Percentiles rank a stretch among this genome's conserved stretches.
These are phyloP conservation scores for Naegleria gruberi DNA, from an alignment of 208 protist species.

Conservation along the genomic window DNA sequence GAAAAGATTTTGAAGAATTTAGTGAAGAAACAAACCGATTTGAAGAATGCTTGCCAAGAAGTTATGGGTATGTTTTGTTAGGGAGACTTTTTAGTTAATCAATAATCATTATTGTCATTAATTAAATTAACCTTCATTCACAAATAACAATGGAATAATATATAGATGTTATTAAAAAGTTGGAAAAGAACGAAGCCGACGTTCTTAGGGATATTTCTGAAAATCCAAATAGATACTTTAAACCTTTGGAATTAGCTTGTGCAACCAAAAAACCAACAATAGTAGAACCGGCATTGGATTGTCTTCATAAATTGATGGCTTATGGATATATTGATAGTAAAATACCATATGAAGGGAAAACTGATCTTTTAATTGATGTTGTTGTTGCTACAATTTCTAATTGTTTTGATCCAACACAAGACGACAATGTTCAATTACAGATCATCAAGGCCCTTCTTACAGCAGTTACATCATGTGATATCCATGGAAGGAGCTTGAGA, in stretches of 20 bases:
- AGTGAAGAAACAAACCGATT: background rate
- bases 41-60: background rate
- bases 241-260: constrained; percentile 2
- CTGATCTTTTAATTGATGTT: background rate
- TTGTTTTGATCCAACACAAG: background rate
- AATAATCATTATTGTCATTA: background rate
- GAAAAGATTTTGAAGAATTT: background rate
- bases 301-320: constrained; percentile 21
- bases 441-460: background rate
- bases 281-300: background rate
- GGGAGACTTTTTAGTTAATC: background rate
- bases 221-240: constrained; percentile 17
- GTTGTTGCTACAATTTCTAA: background rate
- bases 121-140: background rate
- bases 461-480: background rate
- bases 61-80: background rate
- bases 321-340: constrained; percentile 1
- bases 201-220: background rate
- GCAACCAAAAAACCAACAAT: background rate
- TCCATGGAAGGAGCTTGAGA: background rate
- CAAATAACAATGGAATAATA: background rate
- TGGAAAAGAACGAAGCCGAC: background rate
- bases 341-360: background rate
- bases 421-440: background rate
- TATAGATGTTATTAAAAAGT: background rate